These are phyloP conservation scores for Scenedesmus sp. DNA, from an alignment of 163 green algal genomes.

Conservation along the genomic window DNA sequence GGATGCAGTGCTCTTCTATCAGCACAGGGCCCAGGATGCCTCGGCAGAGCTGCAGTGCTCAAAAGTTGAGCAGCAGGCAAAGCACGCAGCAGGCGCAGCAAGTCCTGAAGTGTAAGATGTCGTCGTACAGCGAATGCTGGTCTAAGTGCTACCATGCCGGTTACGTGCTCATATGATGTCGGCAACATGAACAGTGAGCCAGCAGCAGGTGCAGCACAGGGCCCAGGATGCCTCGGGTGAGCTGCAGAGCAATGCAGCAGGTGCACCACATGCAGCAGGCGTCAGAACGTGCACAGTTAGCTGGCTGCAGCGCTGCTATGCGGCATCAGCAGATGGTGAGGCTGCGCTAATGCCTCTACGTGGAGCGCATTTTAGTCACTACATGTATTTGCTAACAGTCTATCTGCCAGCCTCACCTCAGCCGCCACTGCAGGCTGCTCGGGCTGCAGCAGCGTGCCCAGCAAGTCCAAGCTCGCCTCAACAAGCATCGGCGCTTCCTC, in stretches of 20 bases:
- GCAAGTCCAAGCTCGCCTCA: slow-evolving; percentile 80
- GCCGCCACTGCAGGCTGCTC: slow-evolving; percentile 56
- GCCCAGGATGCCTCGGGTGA: slow-evolving; percentile 10
- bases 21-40: slow-evolving; percentile 31
- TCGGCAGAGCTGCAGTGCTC: slow-evolving; percentile 30
- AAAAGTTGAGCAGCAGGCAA: not conserved
- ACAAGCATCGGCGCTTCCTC: slow-evolving; percentile 66
- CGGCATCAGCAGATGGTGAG: too few species aligned
- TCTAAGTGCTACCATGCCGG: too few species aligned
- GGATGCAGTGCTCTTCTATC: not conserved
- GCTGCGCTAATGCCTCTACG: not conserved
- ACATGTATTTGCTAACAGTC: not conserved
- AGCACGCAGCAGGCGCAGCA: too few species aligned
- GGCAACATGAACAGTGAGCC: not conserved
- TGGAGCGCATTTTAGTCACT: not conserved
- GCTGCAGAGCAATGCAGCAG: not conserved
- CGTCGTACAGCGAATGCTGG: too few species aligned
- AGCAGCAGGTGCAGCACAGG: slow-evolving; percentile 1
- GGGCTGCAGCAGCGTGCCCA: slow-evolving; percentile 69
- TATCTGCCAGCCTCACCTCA: slow-evolving; percentile 45
- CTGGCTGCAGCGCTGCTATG: too few species aligned
- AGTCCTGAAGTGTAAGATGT: not conserved
- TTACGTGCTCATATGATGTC: not conserved
- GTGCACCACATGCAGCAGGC: not conserved
- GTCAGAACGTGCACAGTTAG: not conserved